Evolutionary conservation across 179 eudicot species (phyloP), one percentile per base, ranked within the genome.

Genomic region (Silene coronaria): DNA sequence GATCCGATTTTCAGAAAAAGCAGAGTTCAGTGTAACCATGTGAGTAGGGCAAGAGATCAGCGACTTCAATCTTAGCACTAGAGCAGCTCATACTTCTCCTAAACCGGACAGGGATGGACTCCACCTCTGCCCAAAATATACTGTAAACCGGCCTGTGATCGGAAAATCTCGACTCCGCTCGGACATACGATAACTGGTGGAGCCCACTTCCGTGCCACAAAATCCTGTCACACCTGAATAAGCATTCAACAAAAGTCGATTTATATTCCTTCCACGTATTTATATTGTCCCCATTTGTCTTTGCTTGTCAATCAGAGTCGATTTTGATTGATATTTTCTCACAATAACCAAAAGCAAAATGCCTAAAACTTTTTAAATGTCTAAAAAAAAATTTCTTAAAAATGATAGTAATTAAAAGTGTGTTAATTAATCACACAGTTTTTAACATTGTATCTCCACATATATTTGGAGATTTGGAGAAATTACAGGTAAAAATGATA

Each of bases 111-210:
- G 83, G 88, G 16, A 88, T 67, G 24, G 93, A 90, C 72, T 90
- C 97, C 10, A 92, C 96, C 84, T 92, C 92, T 26, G 92, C 96
- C 82, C 86, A 84, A 74, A 92, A 90, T 80, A 89, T 73, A 77
- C 97, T 77, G 80, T 87, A 92, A 13, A 90, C 97, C 6, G 97
- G 96, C 70, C 97, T 88, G 70, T 93, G 97, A 80, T 93, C 97
- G 1, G 97, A 93, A 82, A 93, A 93, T 72, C 92, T 86, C 34
- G 97, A 91, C 77, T 93, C 97, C 11, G 94, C 97, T 17, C 97
- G 91, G 78, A 92, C 96, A 67, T 92, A 92, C 3, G 96, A 90
- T 57, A 88, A 69, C 78, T 92, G 97, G 72, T 84, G 87, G 28
- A 92, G 91, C 26, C 97, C 97, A 30, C 78, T 84, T 68, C 97